phyloP scores from a whole-genome alignment of 2,329 filamentous ascomycete genomes.

The Xylariaceae sp. region DNA sequence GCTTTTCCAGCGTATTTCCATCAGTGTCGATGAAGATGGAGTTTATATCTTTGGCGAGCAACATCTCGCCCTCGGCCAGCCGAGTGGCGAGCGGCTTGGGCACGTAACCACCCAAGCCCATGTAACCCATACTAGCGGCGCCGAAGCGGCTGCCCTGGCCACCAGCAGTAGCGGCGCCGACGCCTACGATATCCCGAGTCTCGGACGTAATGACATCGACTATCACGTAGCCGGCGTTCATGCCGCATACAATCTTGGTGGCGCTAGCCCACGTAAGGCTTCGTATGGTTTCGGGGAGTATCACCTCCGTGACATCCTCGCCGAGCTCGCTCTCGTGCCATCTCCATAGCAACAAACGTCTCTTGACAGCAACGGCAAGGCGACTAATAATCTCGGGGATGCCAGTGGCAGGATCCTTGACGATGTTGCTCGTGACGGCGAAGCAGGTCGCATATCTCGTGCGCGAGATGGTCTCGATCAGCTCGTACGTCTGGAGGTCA shows the following conservation, averaged over 20 bases:
- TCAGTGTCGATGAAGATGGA: slow-evolving; percentile 84
- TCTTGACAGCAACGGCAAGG: slow-evolving; percentile 87
- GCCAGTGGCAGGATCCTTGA: slow-evolving; percentile 78
- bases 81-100: slow-evolving; percentile 84
- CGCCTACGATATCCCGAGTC: slow-evolving; percentile 72
- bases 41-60: slow-evolving; percentile 97
- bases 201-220: slow-evolving; percentile 74
- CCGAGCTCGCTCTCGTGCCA: slow-evolving; percentile 93
- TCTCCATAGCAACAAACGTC: slow-evolving; percentile 83
- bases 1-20: slow-evolving; percentile 74
- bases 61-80: slow-evolving; percentile 73
- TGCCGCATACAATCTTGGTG: slow-evolving; percentile 79
- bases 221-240: slow-evolving; percentile 86
- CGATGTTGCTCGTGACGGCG: slow-evolving; percentile 90
- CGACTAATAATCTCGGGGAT: slow-evolving; percentile 91
- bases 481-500: slow-evolving; percentile 77
- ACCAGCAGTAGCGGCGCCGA: slow-evolving; percentile 59
- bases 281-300: slow-evolving; percentile 76
- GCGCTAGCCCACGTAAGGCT: slow-evolving; percentile 88
- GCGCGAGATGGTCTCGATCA: slow-evolving; percentile 71
- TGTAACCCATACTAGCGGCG: slow-evolving; percentile 89
- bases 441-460: slow-evolving; percentile 88
- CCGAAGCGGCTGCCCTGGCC: slow-evolving; percentile 70
- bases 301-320: slow-evolving; percentile 68
- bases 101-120: slow-evolving; percentile 87